These are phyloP conservation scores for Novymonas esmeraldas DNA, from an alignment of 208 protist species.

Conservation along the genomic window DNA sequence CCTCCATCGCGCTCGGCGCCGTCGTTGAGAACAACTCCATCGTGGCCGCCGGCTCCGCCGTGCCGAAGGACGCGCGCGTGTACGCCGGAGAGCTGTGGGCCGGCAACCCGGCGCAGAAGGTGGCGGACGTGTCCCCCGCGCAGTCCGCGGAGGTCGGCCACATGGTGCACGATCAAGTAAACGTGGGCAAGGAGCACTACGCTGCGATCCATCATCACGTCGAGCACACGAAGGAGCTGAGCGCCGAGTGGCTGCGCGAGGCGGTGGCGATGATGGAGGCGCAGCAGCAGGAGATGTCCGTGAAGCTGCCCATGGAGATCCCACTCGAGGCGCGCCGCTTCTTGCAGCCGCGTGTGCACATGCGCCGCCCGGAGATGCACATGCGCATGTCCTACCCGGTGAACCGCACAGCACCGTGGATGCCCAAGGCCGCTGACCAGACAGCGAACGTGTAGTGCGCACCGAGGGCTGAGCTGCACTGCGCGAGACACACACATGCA, in stretches of 20 bases:
- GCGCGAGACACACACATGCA: too few species aligned
- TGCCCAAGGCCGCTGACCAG: constrained; percentile 81
- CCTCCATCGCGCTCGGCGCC: constrained; percentile 77
- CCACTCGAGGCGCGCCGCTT: constrained; percentile 86
- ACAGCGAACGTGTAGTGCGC: constrained; percentile 84
- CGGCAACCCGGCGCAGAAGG: constrained; percentile 86
- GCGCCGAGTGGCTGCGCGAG: constrained; percentile 71
- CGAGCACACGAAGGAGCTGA: constrained; percentile 65
- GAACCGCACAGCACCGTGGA: constrained; percentile 89
- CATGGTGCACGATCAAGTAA: constrained; percentile 72
- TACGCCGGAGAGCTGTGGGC: constrained; percentile 92
- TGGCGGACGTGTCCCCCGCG: constrained; percentile 76
- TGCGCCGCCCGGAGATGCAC: constrained; percentile 89
- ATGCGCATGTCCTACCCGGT: constrained; percentile 88
- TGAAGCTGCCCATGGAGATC: constrained; percentile 83
- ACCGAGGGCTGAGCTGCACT: not conserved
- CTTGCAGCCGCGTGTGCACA: constrained; percentile 85
- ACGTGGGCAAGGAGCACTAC: constrained; percentile 55
- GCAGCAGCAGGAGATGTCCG: constrained; percentile 81
- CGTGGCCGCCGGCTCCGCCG: constrained; percentile 79
- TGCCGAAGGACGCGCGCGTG: constrained; percentile 85
- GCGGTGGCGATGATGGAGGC: constrained; percentile 68
- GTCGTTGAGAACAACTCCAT: constrained; percentile 88
- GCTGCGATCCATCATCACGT: constrained; percentile 77
- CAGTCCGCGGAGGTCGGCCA: constrained; percentile 69